These are phyloP conservation scores for Starmerella sirachaensis DNA, from an alignment of 805 yeast species.

Conservation along the genomic window DNA sequence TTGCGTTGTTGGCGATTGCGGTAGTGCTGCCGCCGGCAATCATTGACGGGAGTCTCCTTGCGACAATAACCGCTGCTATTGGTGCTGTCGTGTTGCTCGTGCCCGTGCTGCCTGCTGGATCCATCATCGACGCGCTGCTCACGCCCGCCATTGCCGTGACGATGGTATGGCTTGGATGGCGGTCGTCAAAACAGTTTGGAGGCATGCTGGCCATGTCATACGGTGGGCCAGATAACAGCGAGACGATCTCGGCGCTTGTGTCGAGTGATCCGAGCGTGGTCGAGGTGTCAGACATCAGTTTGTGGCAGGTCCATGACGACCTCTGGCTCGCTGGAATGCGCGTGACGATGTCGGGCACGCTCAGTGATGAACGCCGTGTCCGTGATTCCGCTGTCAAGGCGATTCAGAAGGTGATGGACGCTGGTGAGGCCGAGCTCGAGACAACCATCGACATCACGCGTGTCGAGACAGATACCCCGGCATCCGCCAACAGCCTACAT, in stretches of 20 bases:
- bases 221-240: slow-evolving; percentile 29
- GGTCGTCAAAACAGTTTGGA: slow-evolving; percentile 31
- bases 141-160: slow-evolving; percentile 31
- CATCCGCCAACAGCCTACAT: no score
- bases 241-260: slow-evolving; percentile 23
- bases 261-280: slow-evolving; percentile 24
- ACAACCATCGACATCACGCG: slow-evolving; percentile 29
- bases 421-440: slow-evolving; percentile 27
- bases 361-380: slow-evolving; percentile 27
- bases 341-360: slow-evolving; percentile 27
- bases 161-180: slow-evolving; percentile 34
- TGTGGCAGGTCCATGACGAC: slow-evolving; percentile 37
- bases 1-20: slow-evolving; percentile 4
- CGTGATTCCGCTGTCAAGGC: slow-evolving; percentile 25
- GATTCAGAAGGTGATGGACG: slow-evolving; percentile 22
- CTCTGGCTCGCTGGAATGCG: slow-evolving; percentile 32
- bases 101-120: slow-evolving; percentile 26
- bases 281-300: slow-evolving; percentile 25
- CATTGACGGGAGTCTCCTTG: slow-evolving; percentile 14
- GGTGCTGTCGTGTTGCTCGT: slow-evolving; percentile 25
- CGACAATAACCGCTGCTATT: slow-evolving; percentile 24
- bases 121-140: slow-evolving; percentile 27
- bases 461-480: slow-evolving; percentile 7
- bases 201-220: slow-evolving; percentile 36
- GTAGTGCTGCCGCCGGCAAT: slow-evolving; percentile 8